These are phyloP conservation scores for Saccharomycopsis oosterbeekiorum DNA, from an alignment of 805 yeast genomes.

Conservation along the genomic window DNA sequence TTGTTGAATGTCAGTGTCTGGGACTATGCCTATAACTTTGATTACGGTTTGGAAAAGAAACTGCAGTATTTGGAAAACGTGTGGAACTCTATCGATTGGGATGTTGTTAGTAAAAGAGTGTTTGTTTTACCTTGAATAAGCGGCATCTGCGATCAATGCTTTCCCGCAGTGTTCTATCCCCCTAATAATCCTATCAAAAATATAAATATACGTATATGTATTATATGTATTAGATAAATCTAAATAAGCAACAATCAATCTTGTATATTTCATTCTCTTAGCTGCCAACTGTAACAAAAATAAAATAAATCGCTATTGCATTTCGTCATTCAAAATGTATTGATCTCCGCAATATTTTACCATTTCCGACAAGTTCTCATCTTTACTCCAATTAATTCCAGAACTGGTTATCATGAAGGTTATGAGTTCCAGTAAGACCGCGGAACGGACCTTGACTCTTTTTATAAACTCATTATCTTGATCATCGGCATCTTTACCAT, in stretches of 20 bases:
- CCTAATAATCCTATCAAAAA: background rate
- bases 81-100: constrained; percentile 81
- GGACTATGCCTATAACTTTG: constrained; percentile 81
- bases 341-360: constrained; percentile 8
- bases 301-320: no score
- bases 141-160: background rate
- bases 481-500: background rate
- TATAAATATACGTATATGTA: no score
- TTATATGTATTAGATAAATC: background rate
- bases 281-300: background rate
- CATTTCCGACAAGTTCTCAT: constrained; percentile 3
- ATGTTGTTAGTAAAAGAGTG: constrained; percentile 43
- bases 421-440: constrained; percentile 11
- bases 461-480: background rate
- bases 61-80: constrained; percentile 60
- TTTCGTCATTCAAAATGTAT: background rate
- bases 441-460: constrained; percentile 4
- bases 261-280: background rate
- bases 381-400: constrained; percentile 7
- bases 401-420: constrained; percentile 8
- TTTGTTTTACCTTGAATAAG: constrained; percentile 17
- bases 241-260: background rate
- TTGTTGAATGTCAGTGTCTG: constrained; percentile 72
- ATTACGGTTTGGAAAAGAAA: constrained; percentile 64
- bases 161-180: background rate